Conservation (phyloP, 129 eudicot genomes). For the Escallonia rubra region DNA sequence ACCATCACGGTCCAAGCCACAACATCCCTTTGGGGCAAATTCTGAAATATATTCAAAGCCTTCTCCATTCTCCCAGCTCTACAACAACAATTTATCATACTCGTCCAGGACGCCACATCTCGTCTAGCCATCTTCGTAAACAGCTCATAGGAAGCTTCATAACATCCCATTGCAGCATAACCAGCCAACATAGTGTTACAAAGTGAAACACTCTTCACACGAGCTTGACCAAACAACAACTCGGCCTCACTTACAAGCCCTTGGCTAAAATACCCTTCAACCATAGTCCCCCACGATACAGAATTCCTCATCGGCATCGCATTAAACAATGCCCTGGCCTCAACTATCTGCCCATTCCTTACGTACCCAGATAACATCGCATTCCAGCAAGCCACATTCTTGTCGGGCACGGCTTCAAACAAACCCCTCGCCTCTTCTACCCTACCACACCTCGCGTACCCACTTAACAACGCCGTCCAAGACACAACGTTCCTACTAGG, state of each 20-base stretch:
- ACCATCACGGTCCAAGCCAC: slow-evolving; percentile 50
- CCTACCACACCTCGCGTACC: slow-evolving; percentile 54
- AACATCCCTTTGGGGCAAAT: slow-evolving; percentile 42
- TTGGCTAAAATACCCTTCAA: slow-evolving; percentile 49
- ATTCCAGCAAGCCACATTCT: slow-evolving; percentile 65
- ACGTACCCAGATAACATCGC: slow-evolving; percentile 68
- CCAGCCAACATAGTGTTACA: slow-evolving; percentile 52
- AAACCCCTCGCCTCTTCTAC: slow-evolving; percentile 47
- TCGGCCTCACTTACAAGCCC: slow-evolving; percentile 44
- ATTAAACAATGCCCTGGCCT: slow-evolving; percentile 46
- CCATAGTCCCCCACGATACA: slow-evolving; percentile 44
- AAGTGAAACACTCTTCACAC: slow-evolving; percentile 32
- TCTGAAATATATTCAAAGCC: slow-evolving; percentile 36
- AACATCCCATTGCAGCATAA: slow-evolving; percentile 44
- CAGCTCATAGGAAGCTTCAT: slow-evolving; percentile 37
- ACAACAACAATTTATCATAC: slow-evolving; percentile 33
- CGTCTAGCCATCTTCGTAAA: slow-evolving; percentile 34
- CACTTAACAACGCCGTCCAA: slow-evolving; percentile 75
- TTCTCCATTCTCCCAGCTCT: slow-evolving; percentile 35
- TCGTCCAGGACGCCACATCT: slow-evolving; percentile 77
- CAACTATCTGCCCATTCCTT: slow-evolving; percentile 24
- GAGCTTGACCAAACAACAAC: slow-evolving; percentile 28
- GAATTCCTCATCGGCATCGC: slow-evolving; percentile 37
- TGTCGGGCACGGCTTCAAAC: slow-evolving; percentile 50
- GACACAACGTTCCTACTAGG: slow-evolving; percentile 60